Evolutionary conservation across 2,329 filamentous ascomycete genomes (phyloP), one percentile per base, ranked within the genome.

Genomic region (Aureobasidium subglaciale): DNA sequence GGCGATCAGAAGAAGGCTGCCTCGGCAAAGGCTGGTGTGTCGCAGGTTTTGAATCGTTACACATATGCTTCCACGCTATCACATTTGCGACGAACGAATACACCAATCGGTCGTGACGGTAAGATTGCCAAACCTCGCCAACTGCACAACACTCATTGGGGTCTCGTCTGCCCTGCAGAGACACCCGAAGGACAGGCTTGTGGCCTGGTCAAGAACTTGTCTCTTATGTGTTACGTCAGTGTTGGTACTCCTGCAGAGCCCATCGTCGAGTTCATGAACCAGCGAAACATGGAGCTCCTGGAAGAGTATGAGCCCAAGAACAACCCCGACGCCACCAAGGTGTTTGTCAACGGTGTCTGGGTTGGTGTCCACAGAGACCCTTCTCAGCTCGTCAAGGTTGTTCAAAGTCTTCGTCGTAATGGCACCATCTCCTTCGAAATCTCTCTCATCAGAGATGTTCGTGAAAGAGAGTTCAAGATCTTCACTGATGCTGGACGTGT

Each of bases 1-100:
- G 95, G 93, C 67, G 93, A 99, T 63, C 93, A 99, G 76, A 99
- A 97, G 81, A 99, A 97, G 77, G 91, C 93, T 18, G 88, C 88
- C 64, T 92, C 87, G 63, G 89, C 91, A 1, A 97, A 95, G 61
- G 93, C 93, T 43, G 95, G 93, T 79, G 93, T 99, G 43, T 97
- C 92, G 45, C 93, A 99, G 74, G 95, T 99, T 73, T 75, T 99
- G 66, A 99, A 96, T 76, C 84, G 93, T 69, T 99, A 97, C 70
- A 97, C 95, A 0, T 99, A 96, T 68, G 85, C 93, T 15, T 99
- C 95, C 37, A 97, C 92, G 0, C 75, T 99, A 40, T 99, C 93
- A 16, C 95, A 99, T 85, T 81, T 99, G 73, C 86, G 95, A 65
- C 86, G 93, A 67, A 99, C 95, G 53, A 99, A 99, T 71, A 99